A percentile compares a stretch with the other conserved stretches of the same genome.
Conservation (phyloP, 768 basidiomycete genomes). For the Neoboletus brunneissimus region DNA sequence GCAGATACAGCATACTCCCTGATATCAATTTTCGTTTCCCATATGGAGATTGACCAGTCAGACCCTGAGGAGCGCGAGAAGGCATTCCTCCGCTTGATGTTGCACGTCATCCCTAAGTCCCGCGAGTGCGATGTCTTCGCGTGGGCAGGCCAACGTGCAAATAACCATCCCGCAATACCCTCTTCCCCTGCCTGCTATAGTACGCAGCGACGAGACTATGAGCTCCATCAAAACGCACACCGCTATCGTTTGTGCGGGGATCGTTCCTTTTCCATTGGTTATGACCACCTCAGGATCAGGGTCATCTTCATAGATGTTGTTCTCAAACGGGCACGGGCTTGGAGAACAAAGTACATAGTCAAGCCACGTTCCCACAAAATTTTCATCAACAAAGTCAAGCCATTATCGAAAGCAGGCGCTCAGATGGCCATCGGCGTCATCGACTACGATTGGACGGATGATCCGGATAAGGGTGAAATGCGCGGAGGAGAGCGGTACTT, state of each 20-base stretch:
- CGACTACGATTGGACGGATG: background rate
- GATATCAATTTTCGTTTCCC: slow-evolving; percentile 6
- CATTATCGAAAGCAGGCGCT: background rate
- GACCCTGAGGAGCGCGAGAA: background rate
- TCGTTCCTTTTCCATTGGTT: slow-evolving; percentile 1
- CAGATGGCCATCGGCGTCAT: background rate
- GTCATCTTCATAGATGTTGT: background rate
- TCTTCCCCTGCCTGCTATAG: slow-evolving; percentile 8
- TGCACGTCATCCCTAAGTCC: background rate
- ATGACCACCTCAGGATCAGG: slow-evolving; percentile 5
- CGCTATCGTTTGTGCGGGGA: slow-evolving; percentile 1
- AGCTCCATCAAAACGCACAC: background rate
- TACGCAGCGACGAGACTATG: background rate
- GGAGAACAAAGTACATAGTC: background rate
- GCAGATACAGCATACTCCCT: slow-evolving; percentile 1
- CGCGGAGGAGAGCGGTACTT: background rate
- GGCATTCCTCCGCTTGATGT: slow-evolving; percentile 8
- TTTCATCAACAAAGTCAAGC: background rate
- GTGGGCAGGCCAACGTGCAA: background rate
- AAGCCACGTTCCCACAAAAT: background rate
- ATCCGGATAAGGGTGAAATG: background rate
- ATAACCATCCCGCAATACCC: slow-evolving; percentile 4
- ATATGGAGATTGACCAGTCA: background rate
- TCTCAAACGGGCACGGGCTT: background rate
- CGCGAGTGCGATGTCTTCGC: slow-evolving; percentile 5